These are phyloP conservation scores for Fragaria nilgerrensis DNA, from an alignment of 306 rosid genomes.

Conservation along the genomic window DNA sequence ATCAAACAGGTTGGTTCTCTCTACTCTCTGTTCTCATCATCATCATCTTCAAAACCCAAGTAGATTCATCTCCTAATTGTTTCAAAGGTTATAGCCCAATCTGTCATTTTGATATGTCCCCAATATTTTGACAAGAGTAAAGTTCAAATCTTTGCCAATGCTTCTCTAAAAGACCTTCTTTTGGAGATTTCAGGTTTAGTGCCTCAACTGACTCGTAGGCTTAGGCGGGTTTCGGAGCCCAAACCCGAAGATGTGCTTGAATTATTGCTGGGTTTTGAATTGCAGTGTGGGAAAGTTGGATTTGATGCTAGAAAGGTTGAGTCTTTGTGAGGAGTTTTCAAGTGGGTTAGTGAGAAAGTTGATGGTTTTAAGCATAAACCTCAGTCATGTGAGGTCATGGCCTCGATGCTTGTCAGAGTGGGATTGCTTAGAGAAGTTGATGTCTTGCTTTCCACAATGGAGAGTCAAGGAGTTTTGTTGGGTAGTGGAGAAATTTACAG, in stretches of 20 bases:
- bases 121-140: background rate
- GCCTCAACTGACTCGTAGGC: too few species aligned
- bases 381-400: constrained; percentile 61
- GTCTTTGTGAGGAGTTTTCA: constrained; percentile 64
- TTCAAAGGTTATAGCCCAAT: constrained; percentile 49
- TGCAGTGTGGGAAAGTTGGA: constrained; percentile 33
- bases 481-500: too few species aligned
- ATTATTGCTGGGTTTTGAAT: constrained; percentile 51
- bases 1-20: constrained; percentile 5
- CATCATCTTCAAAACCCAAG: constrained; percentile 16
- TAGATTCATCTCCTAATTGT: constrained; percentile 26
- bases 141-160: too few species aligned
- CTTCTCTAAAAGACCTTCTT: too few species aligned
- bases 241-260: constrained; percentile 57
- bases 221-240: background rate
- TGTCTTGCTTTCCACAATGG: too few species aligned
- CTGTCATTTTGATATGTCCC: constrained; percentile 40
- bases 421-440: too few species aligned
- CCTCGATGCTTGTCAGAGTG: constrained; percentile 62
- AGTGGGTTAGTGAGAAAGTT: constrained; percentile 35
- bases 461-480: too few species aligned
- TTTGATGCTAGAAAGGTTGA: constrained; percentile 50
- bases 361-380: constrained; percentile 41
- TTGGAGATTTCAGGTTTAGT: too few species aligned
- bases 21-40: constrained; percentile 17